These are phyloP conservation scores for Stevia rebaudiana DNA, from an alignment of 140 eudicot species.

Conservation along the genomic window DNA sequence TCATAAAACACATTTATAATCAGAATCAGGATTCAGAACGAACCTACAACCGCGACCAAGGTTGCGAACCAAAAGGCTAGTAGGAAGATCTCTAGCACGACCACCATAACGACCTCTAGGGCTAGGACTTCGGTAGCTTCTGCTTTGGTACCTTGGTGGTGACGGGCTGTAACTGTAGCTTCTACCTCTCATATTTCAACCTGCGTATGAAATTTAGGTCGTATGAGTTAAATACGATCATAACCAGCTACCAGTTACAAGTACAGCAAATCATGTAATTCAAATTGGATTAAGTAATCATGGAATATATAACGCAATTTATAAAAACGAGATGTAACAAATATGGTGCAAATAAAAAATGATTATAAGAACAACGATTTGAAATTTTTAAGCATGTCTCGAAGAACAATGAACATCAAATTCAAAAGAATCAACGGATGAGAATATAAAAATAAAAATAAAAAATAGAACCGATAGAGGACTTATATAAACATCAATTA, in stretches of 20 bases:
- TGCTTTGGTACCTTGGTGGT: slow-evolving; percentile 58
- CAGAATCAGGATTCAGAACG: slow-evolving; percentile 1
- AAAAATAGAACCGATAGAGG: background rate
- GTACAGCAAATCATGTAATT: background rate
- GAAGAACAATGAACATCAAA: background rate
- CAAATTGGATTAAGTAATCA: background rate
- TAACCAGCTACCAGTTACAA: background rate
- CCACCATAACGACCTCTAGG: slow-evolving; percentile 52
- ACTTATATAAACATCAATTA: background rate
- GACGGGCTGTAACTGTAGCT: slow-evolving; percentile 83
- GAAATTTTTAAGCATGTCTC: slow-evolving; percentile 3
- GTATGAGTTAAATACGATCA: background rate
- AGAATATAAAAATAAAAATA: background rate
- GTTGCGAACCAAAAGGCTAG: slow-evolving; percentile 85
- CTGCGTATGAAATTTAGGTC: slow-evolving; percentile 5
- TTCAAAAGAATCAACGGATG: background rate
- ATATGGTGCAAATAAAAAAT: background rate
- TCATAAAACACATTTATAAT: background rate
- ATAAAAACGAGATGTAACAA: background rate
- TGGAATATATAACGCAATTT: too few relatives aligned
- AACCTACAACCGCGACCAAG: slow-evolving; percentile 82
- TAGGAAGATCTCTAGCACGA: slow-evolving; percentile 61
- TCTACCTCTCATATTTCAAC: slow-evolving; percentile 62
- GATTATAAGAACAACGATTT: background rate
- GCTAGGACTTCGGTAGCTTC: slow-evolving; percentile 62